Evolutionary conservation across 208 protist species (phyloP), one percentile per base, ranked within the genome.

Genomic region (Wallacemonas collosoma): DNA sequence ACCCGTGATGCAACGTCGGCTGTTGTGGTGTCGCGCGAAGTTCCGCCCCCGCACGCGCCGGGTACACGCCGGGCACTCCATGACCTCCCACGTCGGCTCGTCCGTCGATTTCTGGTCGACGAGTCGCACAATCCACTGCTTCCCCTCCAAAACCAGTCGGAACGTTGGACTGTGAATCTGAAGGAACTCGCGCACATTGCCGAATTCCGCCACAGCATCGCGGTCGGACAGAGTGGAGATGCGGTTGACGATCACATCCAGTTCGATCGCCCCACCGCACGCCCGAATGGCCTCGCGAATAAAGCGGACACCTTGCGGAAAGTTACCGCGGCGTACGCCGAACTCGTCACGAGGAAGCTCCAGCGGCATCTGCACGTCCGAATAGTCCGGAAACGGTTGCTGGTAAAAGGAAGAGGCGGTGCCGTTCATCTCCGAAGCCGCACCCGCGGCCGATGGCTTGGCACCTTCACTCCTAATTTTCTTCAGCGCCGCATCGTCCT

Each of bases 331-430:
- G 72, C 92, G 87, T 36, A 98, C 94, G 40, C 92, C 94, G 71
- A 88, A 90, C 73, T 98, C 92, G 64, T 97, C 94, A 43, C 94
- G 87, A 0, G 94, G 94, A n/a, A 97, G 76, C 57, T 95, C 91
- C 26, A 85, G 50, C 2, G 94, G 94, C 90, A 98, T 94, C 17
- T 85, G 73, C 17, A 97, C 81, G 68, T 97, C 93, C 1, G 89
- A 89, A 69, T 85, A 95, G 64, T 93, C 87, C 1, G 75, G 82
- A 17, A 80, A 75, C 47, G 77, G 50, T 5, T 9, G 43, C 11
- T 36, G 38, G 11, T 17, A 39, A 1, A 12, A 62, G 14, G 56
- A 62, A 7, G 26, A 35, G 14, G 17, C 48, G 15, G 6, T 58
- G 4, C 9, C 60, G 9, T n/a, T 9, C 14, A 11, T 7, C 40